Conservation (phyloP, 2,329 filamentous ascomycete genomes). For the Pseudopyricularia javanii region DNA sequence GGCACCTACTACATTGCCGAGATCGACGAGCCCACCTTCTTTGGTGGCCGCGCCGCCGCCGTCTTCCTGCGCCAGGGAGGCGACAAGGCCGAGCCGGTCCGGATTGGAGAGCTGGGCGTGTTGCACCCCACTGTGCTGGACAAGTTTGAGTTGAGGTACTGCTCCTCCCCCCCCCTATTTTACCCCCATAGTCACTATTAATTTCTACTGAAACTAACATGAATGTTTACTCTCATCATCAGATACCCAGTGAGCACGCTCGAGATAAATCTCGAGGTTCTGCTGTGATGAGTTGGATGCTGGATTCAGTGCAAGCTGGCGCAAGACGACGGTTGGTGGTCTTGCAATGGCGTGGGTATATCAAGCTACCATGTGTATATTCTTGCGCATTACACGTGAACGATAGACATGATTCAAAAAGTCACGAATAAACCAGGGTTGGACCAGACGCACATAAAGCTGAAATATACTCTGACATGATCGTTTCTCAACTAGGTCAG, state of each 20-base stretch:
- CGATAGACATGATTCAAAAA: background rate
- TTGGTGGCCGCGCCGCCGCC: constrained; percentile 76
- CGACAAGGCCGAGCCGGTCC: constrained; percentile 50
- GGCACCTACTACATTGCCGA: constrained; percentile 80
- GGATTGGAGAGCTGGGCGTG: constrained; percentile 86
- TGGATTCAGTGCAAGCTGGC: too few species aligned
- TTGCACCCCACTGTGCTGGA: constrained; percentile 87
- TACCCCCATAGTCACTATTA: background rate
- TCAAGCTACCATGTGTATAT: background rate
- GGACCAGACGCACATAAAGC: background rate
- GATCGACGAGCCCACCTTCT: constrained; percentile 82
- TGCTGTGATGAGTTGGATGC: constrained; percentile 67
- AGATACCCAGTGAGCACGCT: constrained; percentile 87
- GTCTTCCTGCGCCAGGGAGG: constrained; percentile 56
- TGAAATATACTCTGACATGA: background rate
- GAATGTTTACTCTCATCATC: constrained; percentile 10
- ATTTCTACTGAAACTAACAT: constrained; percentile 5
- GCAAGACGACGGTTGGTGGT: background rate
- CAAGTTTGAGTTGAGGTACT: constrained; percentile 77
- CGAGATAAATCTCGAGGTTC: constrained; percentile 88
- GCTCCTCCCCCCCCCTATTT: constrained; percentile 4
- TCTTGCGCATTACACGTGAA: background rate
- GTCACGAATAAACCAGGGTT: background rate
- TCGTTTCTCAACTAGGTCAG: background rate
- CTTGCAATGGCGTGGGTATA: background rate